Evolutionary conservation across 306 rosid species (phyloP).

Genomic region (Vigna trinervia): DNA sequence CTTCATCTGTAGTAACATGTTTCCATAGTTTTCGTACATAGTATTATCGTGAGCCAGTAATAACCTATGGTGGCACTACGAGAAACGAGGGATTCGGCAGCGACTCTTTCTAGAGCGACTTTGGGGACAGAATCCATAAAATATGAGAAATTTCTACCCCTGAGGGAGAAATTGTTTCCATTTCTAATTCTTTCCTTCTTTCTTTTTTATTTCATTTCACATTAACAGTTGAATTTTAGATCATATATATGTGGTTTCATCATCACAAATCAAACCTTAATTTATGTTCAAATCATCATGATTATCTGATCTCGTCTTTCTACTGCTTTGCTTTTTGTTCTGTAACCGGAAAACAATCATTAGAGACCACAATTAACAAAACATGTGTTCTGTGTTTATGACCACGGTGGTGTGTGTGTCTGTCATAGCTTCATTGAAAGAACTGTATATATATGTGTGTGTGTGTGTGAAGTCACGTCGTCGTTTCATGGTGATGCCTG

Average conservation of each 20-base stretch:
- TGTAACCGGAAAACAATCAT: not conserved
- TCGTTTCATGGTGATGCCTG: slow-evolving; percentile 25
- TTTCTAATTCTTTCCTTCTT: slow-evolving; percentile 14
- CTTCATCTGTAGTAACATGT: slow-evolving; percentile 81
- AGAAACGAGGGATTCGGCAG: slow-evolving; percentile 12
- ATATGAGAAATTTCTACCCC: slow-evolving; percentile 4
- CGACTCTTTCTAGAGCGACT: slow-evolving; percentile 30
- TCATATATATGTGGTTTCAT: slow-evolving; percentile 14
- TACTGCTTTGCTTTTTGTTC: not conserved
- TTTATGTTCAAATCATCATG: not conserved
- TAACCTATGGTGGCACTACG: not conserved
- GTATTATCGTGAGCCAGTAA: slow-evolving; percentile 24
- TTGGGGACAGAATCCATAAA: not conserved
- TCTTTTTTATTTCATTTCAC: not conserved
- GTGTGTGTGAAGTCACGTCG: not conserved
- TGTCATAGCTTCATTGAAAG: slow-evolving; percentile 14
- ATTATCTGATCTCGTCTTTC: not conserved
- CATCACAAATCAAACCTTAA: slow-evolving; percentile 7
- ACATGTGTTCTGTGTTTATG: not conserved
- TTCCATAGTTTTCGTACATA: slow-evolving; percentile 17
- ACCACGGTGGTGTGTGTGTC: not conserved
- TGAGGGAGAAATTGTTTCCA: slow-evolving; percentile 1
- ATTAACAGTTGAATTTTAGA: slow-evolving; percentile 26
- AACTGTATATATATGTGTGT: not conserved
- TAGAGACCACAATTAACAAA: not conserved